These are phyloP conservation scores for Talaromyces sp. DNA, from an alignment of 2,329 filamentous ascomycete species.

Conservation along the genomic window DNA sequence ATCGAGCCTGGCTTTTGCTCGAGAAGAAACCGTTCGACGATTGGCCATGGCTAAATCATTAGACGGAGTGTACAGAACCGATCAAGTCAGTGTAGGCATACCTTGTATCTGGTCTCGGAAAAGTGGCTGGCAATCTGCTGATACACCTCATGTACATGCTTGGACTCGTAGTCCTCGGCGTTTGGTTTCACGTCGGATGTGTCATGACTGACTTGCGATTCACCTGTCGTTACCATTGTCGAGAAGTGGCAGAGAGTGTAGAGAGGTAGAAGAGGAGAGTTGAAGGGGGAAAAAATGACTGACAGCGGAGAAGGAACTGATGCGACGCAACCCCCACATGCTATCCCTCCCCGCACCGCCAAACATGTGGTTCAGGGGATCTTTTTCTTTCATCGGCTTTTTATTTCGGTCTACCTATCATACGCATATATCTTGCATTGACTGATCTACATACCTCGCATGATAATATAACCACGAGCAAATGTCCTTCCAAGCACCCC, in stretches of 20 bases:
- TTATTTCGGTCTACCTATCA: neutral
- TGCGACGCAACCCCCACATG: neutral
- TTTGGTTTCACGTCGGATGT: neutral
- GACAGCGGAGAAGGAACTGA: neutral
- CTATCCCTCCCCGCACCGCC: neutral
- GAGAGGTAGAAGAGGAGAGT: neutral
- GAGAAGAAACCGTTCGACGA: slow-evolving; percentile 75
- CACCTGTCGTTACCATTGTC: neutral
- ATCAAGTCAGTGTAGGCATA: slow-evolving; percentile 32
- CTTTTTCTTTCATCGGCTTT: neutral
- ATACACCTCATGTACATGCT: slow-evolving; percentile 90
- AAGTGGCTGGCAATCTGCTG: slow-evolving; percentile 53
- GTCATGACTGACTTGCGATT: neutral
- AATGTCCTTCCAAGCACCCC: slow-evolving; percentile 32
- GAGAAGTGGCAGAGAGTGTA: neutral
- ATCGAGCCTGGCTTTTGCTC: slow-evolving; percentile 66
- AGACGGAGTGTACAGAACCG: neutral
- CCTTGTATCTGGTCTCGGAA: slow-evolving; percentile 59
- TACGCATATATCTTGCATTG: neutral
- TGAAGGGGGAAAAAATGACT: neutral
- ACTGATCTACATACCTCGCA: neutral
- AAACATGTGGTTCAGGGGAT: slow-evolving; percentile 5
- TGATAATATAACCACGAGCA: neutral
- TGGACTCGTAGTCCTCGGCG: slow-evolving; percentile 64
- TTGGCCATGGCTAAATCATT: slow-evolving; percentile 72